Base-by-base conservation (phyloP, 2,329 filamentous ascomycete genomes). In the Curvularia verruculosa region DNA sequence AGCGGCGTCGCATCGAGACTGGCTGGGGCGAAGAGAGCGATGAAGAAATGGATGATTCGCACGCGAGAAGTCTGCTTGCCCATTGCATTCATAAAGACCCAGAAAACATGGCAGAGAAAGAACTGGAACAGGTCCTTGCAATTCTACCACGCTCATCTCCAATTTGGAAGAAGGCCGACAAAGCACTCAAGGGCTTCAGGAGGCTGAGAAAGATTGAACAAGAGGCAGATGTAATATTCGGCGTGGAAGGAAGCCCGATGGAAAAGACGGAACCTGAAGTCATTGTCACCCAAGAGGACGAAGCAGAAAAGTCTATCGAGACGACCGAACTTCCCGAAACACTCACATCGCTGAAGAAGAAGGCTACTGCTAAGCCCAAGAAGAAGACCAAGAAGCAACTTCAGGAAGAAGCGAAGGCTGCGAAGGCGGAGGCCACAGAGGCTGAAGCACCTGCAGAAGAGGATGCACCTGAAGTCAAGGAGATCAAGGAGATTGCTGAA, bases 321-420 rank as follows among this genome's bases (percentile, higher is more conserved):
- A 77, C 76, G 12, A 76, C 75, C 18, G 72, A 75, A 41, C 59
- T 73, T 9, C 68, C 68, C 21, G 69, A 71, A 55, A 60, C 68
- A 28, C 58, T 65, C 26, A 64, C 60, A 43, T 58, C 58, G 36
- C 63, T 68, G 15, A 55, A 64, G 43, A 73, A 74, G 65, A 75
- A 75, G 61, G 75, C 77, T 56, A 73, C 77, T 56, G 73, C 76
- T 1, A 84, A 85, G 73, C 86, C 83, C 3, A 91, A 91, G 80
- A 91, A 85, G 80, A 92, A 90, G 76, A 85, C 88, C 0, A 93
- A 92, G 81, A 92, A 91, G 74, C 87, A 92, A 69, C 74, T 90
- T 2, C 84, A 89, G 44, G 87, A 90, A 69, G 72, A 78, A 58
- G 71, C 72, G 9, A 75, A 78, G 64, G 68, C 70, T 52, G 68